These are phyloP conservation scores for Thermothelomyces thermophilus DNA, from an alignment of 2,329 filamentous ascomycete genomes.

Conservation along the genomic window DNA sequence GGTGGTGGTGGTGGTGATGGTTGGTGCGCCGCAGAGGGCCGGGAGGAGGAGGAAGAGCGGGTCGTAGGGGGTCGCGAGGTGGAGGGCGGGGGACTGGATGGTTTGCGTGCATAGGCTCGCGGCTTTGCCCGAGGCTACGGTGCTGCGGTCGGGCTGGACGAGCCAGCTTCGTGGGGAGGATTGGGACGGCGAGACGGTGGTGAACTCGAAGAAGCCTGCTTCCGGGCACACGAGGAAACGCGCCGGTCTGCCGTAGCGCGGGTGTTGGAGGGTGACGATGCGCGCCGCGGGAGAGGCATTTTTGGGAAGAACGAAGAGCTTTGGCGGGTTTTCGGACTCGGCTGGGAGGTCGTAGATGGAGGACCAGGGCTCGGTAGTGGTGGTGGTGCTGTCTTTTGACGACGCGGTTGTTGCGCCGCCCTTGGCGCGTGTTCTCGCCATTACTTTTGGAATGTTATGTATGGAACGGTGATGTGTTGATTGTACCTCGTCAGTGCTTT, in stretches of 20 bases:
- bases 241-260: constrained; percentile 46
- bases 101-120: constrained; percentile 30
- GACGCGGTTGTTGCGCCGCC: constrained; percentile 24
- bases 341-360: constrained; percentile 39
- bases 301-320: constrained; percentile 56
- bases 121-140: constrained; percentile 22
- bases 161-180: constrained; percentile 56
- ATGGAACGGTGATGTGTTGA: not conserved
- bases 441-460: constrained; percentile 21
- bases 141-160: constrained; percentile 34
- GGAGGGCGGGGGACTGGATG: constrained; percentile 64
- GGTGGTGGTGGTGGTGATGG: no score
- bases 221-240: constrained; percentile 58
- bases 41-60: constrained; percentile 78
- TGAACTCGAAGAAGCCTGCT: constrained; percentile 60
- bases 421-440: constrained; percentile 46
- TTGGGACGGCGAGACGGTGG: constrained; percentile 46
- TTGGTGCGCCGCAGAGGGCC: no score
- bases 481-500: not conserved
- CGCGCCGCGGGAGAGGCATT: constrained; percentile 46
- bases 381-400: constrained; percentile 25
- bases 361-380: constrained; percentile 23
- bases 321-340: constrained; percentile 39
- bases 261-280: constrained; percentile 55
- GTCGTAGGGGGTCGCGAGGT: constrained; percentile 78